Evolutionary conservation across 495 filamentous ascomycete species (phyloP).

Genomic region (Penicillium longicatenatum): DNA sequence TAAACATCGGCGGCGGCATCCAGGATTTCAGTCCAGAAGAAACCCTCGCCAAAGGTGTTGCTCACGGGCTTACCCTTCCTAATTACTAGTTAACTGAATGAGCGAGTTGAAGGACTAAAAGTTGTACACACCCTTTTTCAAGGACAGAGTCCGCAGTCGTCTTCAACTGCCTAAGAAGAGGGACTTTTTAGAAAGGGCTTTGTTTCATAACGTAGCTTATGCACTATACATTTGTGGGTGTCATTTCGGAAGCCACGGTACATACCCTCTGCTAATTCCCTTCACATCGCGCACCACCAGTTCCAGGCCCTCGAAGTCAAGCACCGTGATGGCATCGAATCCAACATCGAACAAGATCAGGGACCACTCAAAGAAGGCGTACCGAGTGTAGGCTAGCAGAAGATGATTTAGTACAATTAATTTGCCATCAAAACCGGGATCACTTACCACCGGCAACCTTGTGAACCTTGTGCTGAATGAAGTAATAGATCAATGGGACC

Average conservation of each 20-base stretch:
- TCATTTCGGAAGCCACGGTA: constrained; percentile 94
- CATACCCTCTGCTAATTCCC: constrained; percentile 97
- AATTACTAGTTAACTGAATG: constrained; percentile 39
- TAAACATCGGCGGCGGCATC: constrained; percentile 90
- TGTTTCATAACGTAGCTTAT: constrained; percentile 35
- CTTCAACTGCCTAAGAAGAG: constrained; percentile 52
- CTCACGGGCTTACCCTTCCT: constrained; percentile 78
- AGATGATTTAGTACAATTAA: constrained; percentile 10
- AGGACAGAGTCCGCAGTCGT: constrained; percentile 74
- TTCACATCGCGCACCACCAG: constrained; percentile 86
- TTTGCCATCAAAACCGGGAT: neutral
- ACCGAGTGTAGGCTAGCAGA: constrained; percentile 86
- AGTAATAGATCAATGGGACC: constrained; percentile 91
- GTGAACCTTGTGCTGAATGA: constrained; percentile 98
- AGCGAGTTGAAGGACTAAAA: constrained; percentile 15
- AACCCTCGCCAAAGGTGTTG: constrained; percentile 68
- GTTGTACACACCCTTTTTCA: constrained; percentile 79
- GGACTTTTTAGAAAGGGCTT: constrained; percentile 47
- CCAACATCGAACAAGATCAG: constrained; percentile 93
- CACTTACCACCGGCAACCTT: constrained; percentile 86
- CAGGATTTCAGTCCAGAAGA: constrained; percentile 72
- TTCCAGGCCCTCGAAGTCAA: constrained; percentile 92
- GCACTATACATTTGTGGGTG: constrained; percentile 53
- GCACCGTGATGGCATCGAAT: constrained; percentile 94
- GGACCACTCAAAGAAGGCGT: constrained; percentile 98